Percentiles rank a stretch among this genome's conserved stretches.
Conservation (phyloP, 2,329 filamentous ascomycete genomes). For the Pseudogymnoascus sp. region DNA sequence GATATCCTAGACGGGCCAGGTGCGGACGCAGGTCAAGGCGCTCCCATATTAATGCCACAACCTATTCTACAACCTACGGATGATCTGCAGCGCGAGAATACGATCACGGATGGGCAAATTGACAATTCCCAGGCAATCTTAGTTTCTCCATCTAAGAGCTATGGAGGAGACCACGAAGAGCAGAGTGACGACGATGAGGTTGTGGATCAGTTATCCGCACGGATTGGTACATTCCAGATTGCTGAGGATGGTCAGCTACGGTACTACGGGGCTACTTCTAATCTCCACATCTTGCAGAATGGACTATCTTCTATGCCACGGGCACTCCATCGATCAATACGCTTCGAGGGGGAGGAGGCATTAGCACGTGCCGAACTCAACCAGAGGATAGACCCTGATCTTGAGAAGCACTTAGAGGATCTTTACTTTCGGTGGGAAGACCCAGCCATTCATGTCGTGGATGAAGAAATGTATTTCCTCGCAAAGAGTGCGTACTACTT, state of each 20-base stretch:
- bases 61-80: not conserved
- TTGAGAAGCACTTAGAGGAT: conserved; percentile 10
- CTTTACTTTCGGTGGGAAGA: conserved; percentile 14
- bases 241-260: conserved; percentile 15
- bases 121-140: not conserved
- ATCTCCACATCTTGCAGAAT: conserved; percentile 13
- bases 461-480: conserved; percentile 10
- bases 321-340: conserved; percentile 5
- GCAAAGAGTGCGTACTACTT: not conserved
- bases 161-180: not conserved
- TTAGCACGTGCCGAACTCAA: conserved; percentile 10
- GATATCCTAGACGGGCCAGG: not conserved
- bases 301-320: conserved; percentile 2
- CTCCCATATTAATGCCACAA: not conserved
- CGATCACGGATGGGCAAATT: not conserved
- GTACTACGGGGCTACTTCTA: conserved; percentile 14
- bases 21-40: not conserved
- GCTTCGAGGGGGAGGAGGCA: conserved; percentile 9
- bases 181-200: conserved; percentile 1
- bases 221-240: conserved; percentile 13
- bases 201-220: conserved; percentile 15
- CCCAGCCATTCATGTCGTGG: conserved; percentile 12
- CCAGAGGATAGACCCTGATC: not conserved
- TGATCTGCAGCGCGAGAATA: not conserved
- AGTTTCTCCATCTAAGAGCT: not conserved